A percentile compares a stretch with the other conserved stretches of the same genome.
These are phyloP conservation scores for Candida tropicalis DNA, from an alignment of 1,139 yeast genomes.

Conservation along the genomic window DNA sequence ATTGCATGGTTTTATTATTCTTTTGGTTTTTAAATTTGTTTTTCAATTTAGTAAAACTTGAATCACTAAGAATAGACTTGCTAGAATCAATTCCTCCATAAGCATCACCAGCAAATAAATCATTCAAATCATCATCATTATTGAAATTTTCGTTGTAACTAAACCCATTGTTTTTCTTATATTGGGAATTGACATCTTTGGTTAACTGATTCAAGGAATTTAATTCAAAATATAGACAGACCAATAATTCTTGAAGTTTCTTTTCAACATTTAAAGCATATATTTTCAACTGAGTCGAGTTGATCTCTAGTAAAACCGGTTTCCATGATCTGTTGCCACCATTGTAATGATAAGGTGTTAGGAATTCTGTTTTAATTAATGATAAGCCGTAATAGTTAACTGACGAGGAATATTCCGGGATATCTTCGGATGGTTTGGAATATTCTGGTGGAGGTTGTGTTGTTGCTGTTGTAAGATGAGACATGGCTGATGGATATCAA, in stretches of 20 bases:
- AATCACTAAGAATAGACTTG: constrained; percentile 12
- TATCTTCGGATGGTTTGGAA: constrained; percentile 24
- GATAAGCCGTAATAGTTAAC: constrained; percentile 37
- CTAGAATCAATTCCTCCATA: constrained; percentile 23
- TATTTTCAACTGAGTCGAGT: constrained; percentile 58
- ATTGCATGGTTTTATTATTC: constrained; percentile 19
- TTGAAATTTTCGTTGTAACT: constrained; percentile 4
- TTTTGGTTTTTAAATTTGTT: constrained; percentile 17
- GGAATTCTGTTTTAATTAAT: constrained; percentile 39
- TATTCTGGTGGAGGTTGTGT: constrained; percentile 17
- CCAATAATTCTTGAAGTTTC: constrained; percentile 27
- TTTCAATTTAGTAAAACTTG: constrained; percentile 16
- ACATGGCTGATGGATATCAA: background rate
- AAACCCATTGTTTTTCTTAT: constrained; percentile 16
- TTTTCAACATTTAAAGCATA: constrained; percentile 34
- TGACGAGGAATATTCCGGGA: constrained; percentile 38
- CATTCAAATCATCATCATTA: constrained; percentile 14
- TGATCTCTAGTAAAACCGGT: constrained; percentile 53
- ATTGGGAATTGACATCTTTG: constrained; percentile 19
- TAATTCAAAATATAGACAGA: constrained; percentile 32
- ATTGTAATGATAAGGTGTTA: constrained; percentile 40
- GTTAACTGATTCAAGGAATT: constrained; percentile 25
- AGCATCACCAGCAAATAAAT: constrained; percentile 29
- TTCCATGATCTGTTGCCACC: constrained; percentile 41
- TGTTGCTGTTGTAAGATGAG: background rate